Percentiles rank a stretch among this genome's conserved stretches.
phyloP scores from a whole-genome alignment of 305 asterid genomes.

The Euphrasia arctica region DNA sequence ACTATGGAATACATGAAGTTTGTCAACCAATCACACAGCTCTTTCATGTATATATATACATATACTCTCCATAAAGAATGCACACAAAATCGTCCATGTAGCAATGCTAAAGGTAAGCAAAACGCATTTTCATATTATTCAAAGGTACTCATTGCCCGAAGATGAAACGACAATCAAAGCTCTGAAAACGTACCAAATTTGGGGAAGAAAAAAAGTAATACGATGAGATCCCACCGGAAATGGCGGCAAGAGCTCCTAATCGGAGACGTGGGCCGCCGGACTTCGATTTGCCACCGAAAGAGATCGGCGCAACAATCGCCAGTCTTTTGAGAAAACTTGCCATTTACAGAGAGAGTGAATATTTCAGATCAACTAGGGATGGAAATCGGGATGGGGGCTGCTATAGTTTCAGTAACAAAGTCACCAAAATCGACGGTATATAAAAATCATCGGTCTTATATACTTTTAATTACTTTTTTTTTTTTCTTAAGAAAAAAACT shows the following conservation, averaged over 20 bases:
- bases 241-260: conserved; percentile 75
- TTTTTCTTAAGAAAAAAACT: no score
- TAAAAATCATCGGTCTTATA: no score
- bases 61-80: neutral
- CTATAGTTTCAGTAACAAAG: no score
- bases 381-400: no score
- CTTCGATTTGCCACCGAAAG: conserved; percentile 43
- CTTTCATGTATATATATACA: no score
- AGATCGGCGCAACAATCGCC: conserved; percentile 57
- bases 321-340: conserved; percentile 46
- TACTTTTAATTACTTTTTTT: no score
- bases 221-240: conserved; percentile 70
- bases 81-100: conserved; percentile 4
- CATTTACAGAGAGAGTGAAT: conserved; percentile 24
- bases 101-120: conserved; percentile 3
- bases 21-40: no score
- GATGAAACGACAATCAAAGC: conserved; percentile 17
- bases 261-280: conserved; percentile 45
- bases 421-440: no score
- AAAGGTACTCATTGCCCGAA: neutral
- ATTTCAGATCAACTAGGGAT: neutral
- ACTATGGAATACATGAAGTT: no score
- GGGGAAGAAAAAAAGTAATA: conserved; percentile 53
- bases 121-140: neutral
- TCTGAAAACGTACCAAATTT: conserved; percentile 49